phyloP scores from a whole-genome alignment of 2,329 filamentous ascomycete genomes.

The Dryadomyces quercus-mongolicae region DNA sequence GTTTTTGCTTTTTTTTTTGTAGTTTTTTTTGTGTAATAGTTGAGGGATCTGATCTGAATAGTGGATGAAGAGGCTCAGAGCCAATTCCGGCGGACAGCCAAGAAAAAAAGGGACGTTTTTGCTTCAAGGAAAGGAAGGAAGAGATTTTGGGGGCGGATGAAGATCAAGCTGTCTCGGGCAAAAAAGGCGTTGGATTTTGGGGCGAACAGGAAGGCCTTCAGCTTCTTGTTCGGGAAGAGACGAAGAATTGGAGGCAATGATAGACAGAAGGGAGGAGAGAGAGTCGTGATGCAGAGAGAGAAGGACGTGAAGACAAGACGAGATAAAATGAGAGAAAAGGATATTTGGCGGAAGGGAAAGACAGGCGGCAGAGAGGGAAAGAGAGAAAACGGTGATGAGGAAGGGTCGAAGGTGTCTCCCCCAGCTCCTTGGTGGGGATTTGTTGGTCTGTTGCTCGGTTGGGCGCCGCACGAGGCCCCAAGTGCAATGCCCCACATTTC shows the following conservation, averaged over 20 bases:
- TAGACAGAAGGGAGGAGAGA: constrained; percentile 2
- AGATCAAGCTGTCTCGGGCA: background rate
- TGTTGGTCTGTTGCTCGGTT: constrained; percentile 3
- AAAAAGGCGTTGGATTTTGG: background rate
- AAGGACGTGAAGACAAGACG: background rate
- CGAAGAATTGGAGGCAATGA: background rate
- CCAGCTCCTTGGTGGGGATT: constrained; percentile 10
- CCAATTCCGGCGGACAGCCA: background rate
- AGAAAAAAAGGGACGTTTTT: background rate
- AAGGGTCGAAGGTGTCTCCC: constrained; percentile 1
- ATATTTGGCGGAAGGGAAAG: background rate
- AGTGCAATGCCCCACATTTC: constrained; percentile 8
- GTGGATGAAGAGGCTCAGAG: background rate
- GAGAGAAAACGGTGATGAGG: constrained; percentile 6
- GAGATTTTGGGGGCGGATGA: background rate
- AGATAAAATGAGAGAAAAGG: constrained; percentile 5
- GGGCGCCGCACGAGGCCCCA: constrained; percentile 8
- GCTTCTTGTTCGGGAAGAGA: background rate
- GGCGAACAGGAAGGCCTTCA: background rate
- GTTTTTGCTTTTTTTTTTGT: background rate
- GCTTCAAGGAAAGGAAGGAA: background rate
- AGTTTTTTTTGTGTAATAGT: background rate
- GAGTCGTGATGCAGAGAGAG: constrained; percentile 8
- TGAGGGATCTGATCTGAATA: background rate
- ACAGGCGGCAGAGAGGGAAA: background rate